Percentiles rank a stretch among this genome's conserved stretches.
phyloP scores from a whole-genome alignment of 2,329 filamentous ascomycete genomes.

The Thelonectria olida region DNA sequence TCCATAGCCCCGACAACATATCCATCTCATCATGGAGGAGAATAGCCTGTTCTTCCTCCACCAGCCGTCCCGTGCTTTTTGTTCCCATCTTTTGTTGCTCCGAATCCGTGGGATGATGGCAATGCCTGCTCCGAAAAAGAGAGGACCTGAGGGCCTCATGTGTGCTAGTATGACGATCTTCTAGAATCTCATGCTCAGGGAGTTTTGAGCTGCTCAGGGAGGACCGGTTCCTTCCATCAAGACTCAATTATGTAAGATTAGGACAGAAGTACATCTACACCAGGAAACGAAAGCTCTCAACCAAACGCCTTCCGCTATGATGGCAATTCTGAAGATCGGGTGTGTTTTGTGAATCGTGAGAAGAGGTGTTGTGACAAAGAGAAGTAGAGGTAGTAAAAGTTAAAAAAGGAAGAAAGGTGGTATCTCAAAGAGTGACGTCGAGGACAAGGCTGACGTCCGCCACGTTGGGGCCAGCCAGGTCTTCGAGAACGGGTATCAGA shows the following conservation, averaged over 20 bases:
- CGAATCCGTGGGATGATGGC: conserved; percentile 45
- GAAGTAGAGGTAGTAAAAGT: conserved; percentile 36
- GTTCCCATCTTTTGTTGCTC: conserved; percentile 43
- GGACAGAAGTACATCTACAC: conserved; percentile 61
- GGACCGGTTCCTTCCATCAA: conserved; percentile 33
- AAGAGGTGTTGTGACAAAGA: conserved; percentile 41
- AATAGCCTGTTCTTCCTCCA: conserved; percentile 35
- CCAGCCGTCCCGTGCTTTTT: conserved; percentile 35
- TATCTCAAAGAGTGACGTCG: conserved; percentile 79
- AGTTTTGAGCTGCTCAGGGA: conserved; percentile 33
- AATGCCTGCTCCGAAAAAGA: conserved; percentile 39
- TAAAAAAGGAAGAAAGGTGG: conserved; percentile 40
- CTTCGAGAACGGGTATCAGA: conserved; percentile 96
- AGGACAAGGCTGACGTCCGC: conserved; percentile 97
- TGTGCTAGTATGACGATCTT: conserved; percentile 27
- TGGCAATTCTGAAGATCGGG: conserved; percentile 50
- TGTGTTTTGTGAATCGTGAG: conserved; percentile 43
- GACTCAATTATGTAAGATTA: conserved; percentile 60
- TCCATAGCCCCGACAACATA: conserved; percentile 21
- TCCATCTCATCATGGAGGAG: conserved; percentile 30
- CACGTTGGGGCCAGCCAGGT: conserved; percentile 88
- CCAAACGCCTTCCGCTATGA: conserved; percentile 67
- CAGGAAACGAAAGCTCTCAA: conserved; percentile 57
- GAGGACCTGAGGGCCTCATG: conserved; percentile 15
- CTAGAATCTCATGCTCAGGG: conserved; percentile 34